A percentile compares a stretch with the other conserved stretches of the same genome.
phyloP scores from a whole-genome alignment of 2,329 filamentous ascomycete species.

The Cordyceps farinosa region DNA sequence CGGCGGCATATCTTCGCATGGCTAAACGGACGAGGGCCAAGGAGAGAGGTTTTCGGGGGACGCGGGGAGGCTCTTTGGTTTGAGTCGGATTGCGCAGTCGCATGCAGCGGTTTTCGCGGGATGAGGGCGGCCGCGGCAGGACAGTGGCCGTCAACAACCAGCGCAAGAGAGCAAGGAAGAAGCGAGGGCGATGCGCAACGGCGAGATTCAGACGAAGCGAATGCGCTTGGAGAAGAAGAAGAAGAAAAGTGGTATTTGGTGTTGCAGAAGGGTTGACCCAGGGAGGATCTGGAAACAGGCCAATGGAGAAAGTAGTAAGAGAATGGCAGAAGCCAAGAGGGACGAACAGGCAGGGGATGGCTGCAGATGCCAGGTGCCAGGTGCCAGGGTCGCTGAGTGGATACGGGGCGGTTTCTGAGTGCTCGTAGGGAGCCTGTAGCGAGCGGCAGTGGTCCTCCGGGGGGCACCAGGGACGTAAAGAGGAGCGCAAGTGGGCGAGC shows the following conservation, averaged over 20 bases:
- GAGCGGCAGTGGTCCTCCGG: too few species aligned
- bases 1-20: constrained; percentile 31
- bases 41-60: background rate
- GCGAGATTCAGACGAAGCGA: background rate
- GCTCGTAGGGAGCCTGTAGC: background rate
- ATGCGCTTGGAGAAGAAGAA: background rate
- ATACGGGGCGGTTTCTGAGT: background rate
- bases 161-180: background rate
- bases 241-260: background rate
- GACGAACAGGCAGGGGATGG: constrained; percentile 1
- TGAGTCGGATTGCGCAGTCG: constrained; percentile 5
- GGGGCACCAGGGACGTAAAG: too few species aligned
- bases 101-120: background rate
- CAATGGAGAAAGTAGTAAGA: constrained; percentile 2
- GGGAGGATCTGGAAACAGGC: constrained; percentile 1
- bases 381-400: background rate
- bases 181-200: background rate
- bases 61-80: background rate
- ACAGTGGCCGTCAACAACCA: background rate
- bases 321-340: constrained; percentile 9
- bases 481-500: too few species aligned
- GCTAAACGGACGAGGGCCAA: constrained; percentile 13
- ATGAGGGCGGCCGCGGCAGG: background rate
- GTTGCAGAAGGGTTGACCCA: background rate
- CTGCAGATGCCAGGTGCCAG: background rate